Base-by-base conservation (phyloP, 805 yeast genomes). In the Sugiyamaella smithiae region DNA sequence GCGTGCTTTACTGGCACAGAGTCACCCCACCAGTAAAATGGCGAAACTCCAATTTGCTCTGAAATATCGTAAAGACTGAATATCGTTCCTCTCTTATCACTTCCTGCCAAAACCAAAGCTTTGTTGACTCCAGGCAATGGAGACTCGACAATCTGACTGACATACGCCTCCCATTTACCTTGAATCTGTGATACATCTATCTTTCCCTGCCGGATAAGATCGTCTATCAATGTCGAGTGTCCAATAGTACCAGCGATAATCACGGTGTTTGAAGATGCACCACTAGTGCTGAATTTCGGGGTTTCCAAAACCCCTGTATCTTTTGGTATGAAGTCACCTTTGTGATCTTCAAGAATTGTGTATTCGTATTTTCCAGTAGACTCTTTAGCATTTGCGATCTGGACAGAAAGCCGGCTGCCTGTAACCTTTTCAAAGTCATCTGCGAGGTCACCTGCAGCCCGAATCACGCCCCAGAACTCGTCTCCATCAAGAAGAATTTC, bases 1-100 rank as follows among this genome's bases (percentile, higher is more conserved):
- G 20, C 16, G 33, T 47, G 38, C 32, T 50, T 41, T 16, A 16
- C 36, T n/a, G 36, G 22, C 5, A 16, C 36, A n/a, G 46, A 46
- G 24, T 50, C 53, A 5, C 50, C 53, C 50, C 47, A 49, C 44
- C 43, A 49, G 46, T 49, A 40, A 23, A 44, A 45, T 4, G 52
- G 52, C 16, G 52, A 49, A 2, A 49, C 49, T 3, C 52, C 52
- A 31, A 49, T 49, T 37, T 45, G 50, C 46, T 40, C 36, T 7
- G 50, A 49, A 17, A 49, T 31, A 19, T 40, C 43, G 24, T 49
- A 49, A 5, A 49, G 8, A 11, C 52, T 48, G 32, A 38, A 49
- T n/a, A 49, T 45, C 2, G 52, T 41, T 9, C 44, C 53, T 37
- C 53, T 28, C 16, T 44, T 43, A 35, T 47, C 54, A 17, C 43